Conservation (phyloP, 2,329 filamentous ascomycete genomes). For the Aspergillus versicolor region DNA sequence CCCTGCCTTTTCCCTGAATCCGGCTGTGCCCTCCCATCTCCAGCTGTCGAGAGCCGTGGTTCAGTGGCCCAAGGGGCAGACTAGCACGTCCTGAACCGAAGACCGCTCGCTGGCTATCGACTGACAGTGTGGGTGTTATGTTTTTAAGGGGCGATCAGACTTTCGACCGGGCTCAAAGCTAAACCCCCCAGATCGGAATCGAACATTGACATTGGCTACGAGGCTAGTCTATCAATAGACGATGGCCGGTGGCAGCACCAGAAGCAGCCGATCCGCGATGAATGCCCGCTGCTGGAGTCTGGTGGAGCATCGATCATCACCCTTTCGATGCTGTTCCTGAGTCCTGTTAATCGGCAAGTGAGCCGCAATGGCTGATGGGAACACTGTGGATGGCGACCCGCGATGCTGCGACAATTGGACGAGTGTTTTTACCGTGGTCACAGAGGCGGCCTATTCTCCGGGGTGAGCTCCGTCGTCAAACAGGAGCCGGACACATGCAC, state of each 20-base stretch:
- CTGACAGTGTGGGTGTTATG: slow-evolving; percentile 1
- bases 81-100: too few relatives aligned
- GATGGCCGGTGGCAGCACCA: background rate
- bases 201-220: background rate
- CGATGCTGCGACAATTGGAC: background rate
- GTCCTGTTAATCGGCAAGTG: background rate
- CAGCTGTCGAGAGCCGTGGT: background rate
- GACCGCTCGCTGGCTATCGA: background rate
- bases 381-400: background rate
- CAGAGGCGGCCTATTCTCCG: background rate
- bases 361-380: background rate
- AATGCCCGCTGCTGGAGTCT: slow-evolving; percentile 1
- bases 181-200: background rate
- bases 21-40: background rate
- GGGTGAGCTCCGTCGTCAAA: background rate
- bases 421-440: background rate
- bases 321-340: background rate
- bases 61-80: background rate
- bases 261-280: slow-evolving; percentile 1
- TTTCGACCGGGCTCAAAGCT: background rate
- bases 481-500: background rate
- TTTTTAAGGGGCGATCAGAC: slow-evolving; percentile 7
- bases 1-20: background rate
- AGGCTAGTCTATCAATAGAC: slow-evolving; percentile 1
- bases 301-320: slow-evolving; percentile 6